These are phyloP conservation scores for Kwoniella pini DNA, from an alignment of 768 basidiomycete genomes.

Conservation along the genomic window DNA sequence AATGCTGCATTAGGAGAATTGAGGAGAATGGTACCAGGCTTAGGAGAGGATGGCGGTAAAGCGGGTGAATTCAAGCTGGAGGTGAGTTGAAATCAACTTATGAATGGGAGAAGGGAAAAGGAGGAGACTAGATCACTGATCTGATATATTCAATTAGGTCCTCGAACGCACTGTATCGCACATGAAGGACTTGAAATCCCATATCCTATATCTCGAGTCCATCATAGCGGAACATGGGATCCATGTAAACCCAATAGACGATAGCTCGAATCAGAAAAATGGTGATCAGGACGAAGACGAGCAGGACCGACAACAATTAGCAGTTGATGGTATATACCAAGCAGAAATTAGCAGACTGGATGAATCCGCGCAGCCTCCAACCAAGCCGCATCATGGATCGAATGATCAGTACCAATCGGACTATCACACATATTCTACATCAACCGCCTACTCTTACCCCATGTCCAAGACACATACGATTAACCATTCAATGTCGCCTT, in stretches of 20 bases:
- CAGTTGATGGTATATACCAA: not conserved
- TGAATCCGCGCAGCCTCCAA: no score
- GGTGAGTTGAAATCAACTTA: constrained; percentile 59
- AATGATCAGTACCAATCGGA: no score
- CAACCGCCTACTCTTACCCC: constrained; percentile 6
- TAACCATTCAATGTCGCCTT: constrained; percentile 9
- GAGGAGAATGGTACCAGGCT: constrained; percentile 70
- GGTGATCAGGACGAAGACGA: not conserved
- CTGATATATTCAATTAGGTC: constrained; percentile 26
- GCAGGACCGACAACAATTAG: not conserved
- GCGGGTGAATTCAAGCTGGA: constrained; percentile 92
- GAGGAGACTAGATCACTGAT: not conserved
- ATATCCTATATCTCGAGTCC: constrained; percentile 59
- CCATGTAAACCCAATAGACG: not conserved
- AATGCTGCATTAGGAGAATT: constrained; percentile 83
- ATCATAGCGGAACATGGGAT: constrained; percentile 3
- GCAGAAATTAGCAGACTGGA: no score
- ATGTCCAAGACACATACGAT: not conserved
- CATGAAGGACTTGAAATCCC: constrained; percentile 68
- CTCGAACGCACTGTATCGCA: constrained; percentile 78
- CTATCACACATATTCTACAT: not conserved
- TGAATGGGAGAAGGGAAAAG: not conserved
- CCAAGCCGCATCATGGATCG: no score
- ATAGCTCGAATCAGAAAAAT: not conserved
- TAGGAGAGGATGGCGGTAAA: constrained; percentile 59